Evolutionary conservation across 768 basidiomycete genomes (phyloP), one percentile per base, ranked within the genome.

Genomic region (Paxillus ammoniavirescens): DNA sequence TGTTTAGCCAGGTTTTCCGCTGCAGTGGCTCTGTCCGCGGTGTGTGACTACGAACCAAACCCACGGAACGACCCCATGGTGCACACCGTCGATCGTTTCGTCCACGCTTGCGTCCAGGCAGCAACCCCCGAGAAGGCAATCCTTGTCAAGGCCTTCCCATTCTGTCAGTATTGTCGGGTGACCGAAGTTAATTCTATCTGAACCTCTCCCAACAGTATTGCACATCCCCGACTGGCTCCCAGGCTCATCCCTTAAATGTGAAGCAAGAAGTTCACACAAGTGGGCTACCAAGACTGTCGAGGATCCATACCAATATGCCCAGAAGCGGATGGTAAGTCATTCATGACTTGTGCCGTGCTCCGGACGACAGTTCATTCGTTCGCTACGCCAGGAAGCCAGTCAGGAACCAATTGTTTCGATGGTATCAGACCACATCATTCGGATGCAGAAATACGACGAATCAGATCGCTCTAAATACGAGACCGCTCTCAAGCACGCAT

Each of bases 161-260:
- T 63, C 44, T 35, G 62, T 63, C 21, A 61, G 62, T 26, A 6
- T 1, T 43, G 18, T 9, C 8, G 5, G 1, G 28, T 21, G 0
- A 21, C 4, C 9, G 12, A 21, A 23, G 3, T 15, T 4, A 4
- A 3, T 4, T 13, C 13, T 2, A 31, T 10, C 31, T n/a, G 9
- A n/a, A 5, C 2, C 38, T 3, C 10, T 9, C 13, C 35, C 18
- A 3, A 8, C 41, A 59, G 61, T 63, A 21, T 41, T 38, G 10
- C 12, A 38, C 38, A 9, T 55, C 8, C 55, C 56, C 59, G 69
- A 62, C 15, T 77, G 76, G 74, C 55, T 75, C 47, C 76, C 77
- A 8, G 73, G 74, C 3, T 72, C 73, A 5, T 53, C 53, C 6
- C 68, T 75, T 56, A 72, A 73, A 59, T 61, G 61, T 35, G 61